Evolutionary conservation across 306 rosid species (phyloP).

Genomic region (Morella rubra): DNA sequence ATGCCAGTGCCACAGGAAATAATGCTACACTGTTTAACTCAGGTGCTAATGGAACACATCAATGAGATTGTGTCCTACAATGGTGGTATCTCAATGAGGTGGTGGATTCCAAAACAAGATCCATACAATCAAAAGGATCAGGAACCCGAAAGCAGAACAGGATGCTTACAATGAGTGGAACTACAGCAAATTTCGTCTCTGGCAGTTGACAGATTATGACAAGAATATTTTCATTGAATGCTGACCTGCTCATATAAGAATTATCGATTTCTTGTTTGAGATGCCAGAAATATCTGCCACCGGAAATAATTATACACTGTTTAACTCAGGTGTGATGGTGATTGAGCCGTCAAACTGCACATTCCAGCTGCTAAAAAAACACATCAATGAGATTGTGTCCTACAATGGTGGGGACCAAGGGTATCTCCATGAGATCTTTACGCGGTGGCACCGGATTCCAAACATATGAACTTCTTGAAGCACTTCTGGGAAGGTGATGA

Average conservation of each 20-base stretch:
- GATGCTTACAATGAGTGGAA: constrained; percentile 89
- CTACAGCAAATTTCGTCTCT: constrained; percentile 90
- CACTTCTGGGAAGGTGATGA: constrained; percentile 90
- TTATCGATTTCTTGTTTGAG: constrained; percentile 74
- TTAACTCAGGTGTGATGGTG: constrained; percentile 93
- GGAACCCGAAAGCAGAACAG: constrained; percentile 97
- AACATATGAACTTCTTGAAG: constrained; percentile 93
- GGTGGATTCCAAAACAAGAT: no score
- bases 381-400: constrained; percentile 73
- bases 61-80: no score
- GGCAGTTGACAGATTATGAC: constrained; percentile 88
- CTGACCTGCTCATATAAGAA: constrained; percentile 74
- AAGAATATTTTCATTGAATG: constrained; percentile 89
- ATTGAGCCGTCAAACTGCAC: constrained; percentile 94
- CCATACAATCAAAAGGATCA: constrained; percentile 69
- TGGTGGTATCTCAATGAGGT: no score
- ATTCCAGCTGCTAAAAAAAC: constrained; percentile 75
- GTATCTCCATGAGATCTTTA: constrained; percentile 75
- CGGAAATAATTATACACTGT: constrained; percentile 80
- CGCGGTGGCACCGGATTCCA: constrained; percentile 98
- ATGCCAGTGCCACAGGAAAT: no score
- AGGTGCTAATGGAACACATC: no score
- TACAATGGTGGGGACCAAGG: constrained; percentile 98
- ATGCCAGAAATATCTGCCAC: constrained; percentile 93
- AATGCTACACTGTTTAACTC: no score